Base-by-base conservation (phyloP, 805 yeast species). In the Monosporozyma unispora region DNA sequence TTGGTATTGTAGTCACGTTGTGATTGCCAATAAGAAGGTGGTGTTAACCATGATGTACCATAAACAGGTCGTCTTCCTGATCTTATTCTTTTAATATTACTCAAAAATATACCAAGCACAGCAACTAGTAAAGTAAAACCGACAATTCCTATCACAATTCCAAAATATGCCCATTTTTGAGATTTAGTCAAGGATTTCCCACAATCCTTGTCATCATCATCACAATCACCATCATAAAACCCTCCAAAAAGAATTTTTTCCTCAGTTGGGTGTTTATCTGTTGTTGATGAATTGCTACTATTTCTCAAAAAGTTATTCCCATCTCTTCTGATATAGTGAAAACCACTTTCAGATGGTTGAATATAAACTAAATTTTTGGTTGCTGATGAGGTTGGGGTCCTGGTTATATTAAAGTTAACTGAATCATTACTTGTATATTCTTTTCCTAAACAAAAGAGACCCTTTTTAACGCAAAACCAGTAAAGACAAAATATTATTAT, bases 1-100 rank as follows among this genome's bases (percentile, higher is more conserved):
- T n/a, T 37, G 12, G 16, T 50, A 45, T 74, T 70, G 53, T 77
- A 75, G 49, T 78, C 80, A 45, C 68, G 70, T 57, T 84, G 84
- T 2, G 87, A 75, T 55, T 80, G 86, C 40, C 70, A 62, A 59
- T 85, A 85, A 14, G 81, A 72, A 1, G 93, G 91, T n/a, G 55
- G 55, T 1, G 16, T 52, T 19, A 84, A 77, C 86, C 86, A 82
- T 19, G 80, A 72, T 0, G 87, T 82, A 10, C 86, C 86, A 47
- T 75, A 69, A 1, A 84, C 64, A 2, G 91, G 90, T 35, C 61
- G 69, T 53, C 66, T 62, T 49, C 72, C 70, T n/a, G 48, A 38
- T n/a, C 46, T 44, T 4, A 52, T 50, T 46, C 57, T 53, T 41
- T 46, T 48, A 8, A 19, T 46, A 47, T 53, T 53, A 31, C 35